phyloP scores from a whole-genome alignment of 108 stramenopile species.

The Skeletonema marinoi region DNA sequence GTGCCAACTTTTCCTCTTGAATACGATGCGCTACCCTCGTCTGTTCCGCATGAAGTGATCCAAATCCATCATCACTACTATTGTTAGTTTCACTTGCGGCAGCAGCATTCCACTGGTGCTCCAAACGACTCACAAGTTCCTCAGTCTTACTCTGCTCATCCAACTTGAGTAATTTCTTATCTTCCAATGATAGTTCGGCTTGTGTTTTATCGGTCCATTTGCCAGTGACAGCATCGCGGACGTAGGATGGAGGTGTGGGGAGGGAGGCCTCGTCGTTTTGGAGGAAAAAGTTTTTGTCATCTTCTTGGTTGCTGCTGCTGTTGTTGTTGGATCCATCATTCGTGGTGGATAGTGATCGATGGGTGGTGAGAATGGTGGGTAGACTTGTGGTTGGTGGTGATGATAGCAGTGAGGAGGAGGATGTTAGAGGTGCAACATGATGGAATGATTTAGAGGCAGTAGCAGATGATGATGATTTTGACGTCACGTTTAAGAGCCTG shows the following conservation, averaged over 20 bases:
- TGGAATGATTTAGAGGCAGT: neutral
- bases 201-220: conserved; percentile 74
- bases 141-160: conserved; percentile 52
- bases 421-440: neutral
- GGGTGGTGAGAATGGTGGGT: neutral
- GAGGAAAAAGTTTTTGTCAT: conserved; percentile 24
- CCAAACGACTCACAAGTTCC: conserved; percentile 23
- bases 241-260: conserved; percentile 64
- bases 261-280: conserved; percentile 16
- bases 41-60: conserved; percentile 23
- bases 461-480: neutral
- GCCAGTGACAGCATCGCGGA: conserved; percentile 78
- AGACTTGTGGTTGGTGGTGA: neutral
- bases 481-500: neutral
- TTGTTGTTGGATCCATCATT: neutral
- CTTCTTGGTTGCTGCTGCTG: neutral
- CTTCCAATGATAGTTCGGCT: conserved; percentile 55
- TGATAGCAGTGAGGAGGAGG: neutral
- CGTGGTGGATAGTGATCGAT: conserved; percentile 3
- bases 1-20: conserved; percentile 64
- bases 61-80: conserved; percentile 18
- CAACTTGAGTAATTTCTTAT: conserved; percentile 58
- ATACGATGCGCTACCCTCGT: conserved; percentile 60
- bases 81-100: neutral
- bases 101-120: conserved; percentile 22